Base-by-base conservation (phyloP, 106 monocot genomes). In the Dendrobium catenatum region DNA sequence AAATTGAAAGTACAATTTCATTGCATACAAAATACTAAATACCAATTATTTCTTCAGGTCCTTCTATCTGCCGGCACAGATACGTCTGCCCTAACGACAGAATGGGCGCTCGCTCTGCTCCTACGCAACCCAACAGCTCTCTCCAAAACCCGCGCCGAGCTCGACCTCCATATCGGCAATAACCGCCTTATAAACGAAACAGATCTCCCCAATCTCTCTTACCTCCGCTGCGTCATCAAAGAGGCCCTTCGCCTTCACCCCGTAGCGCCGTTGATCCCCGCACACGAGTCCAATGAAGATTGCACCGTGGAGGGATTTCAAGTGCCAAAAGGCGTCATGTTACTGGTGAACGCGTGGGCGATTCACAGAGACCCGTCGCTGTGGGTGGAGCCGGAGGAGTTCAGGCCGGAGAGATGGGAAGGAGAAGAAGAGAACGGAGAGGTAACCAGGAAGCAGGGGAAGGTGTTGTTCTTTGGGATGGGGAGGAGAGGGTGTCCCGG, bases 401-500 rank as follows among this genome's bases (percentile, higher is more conserved):
- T 82, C 40, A 29, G 2, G 66, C 82, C 82, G 20, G 82, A 82
- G 76, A 82, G 82, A n/a, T 82, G 43, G 55, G 76, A 9, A 27
- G 51, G 13, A 51, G 16, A 15, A 51, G 27, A 42, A 37, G 37
- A 58, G n/a, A 33, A 29, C 29, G 72, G 44, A 9, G 49, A 8
- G 16, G 31, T 37, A 20, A 74, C 9, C 18, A 44, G 43, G 8
- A 76, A 29, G 24, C 48, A 24, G 48, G 76, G 26, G 76, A 76
- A 27, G 47, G 15, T 16, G 24, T 2, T 89, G 2, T 70, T 84
- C 2, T 89, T 89, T 9, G 89, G 89, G 22, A 48, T 40, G 37
- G 89, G 89, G 47, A 79, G 89, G 80, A 84, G 89, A 82, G 24
- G 66, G 17, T 88, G 88, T 42, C 88, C 88, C 1, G 88, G 88